Evolutionary conservation across 805 yeast genomes (phyloP).

Genomic region (Candida boleticola): DNA sequence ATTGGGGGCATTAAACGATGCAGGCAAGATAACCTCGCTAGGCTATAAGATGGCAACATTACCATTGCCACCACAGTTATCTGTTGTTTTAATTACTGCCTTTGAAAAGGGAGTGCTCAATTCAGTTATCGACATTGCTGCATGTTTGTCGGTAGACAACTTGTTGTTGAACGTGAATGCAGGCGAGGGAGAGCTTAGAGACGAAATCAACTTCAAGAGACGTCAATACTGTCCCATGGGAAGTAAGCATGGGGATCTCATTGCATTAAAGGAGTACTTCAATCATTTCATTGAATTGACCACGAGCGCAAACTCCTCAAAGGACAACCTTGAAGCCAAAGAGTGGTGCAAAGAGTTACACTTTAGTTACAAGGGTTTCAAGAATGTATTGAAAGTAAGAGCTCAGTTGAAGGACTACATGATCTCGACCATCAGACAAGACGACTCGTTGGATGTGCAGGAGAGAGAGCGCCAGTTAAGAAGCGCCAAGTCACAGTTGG

Average conservation of each 20-base stretch:
- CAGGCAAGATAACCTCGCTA: conserved; percentile 70
- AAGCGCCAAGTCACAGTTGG: conserved; percentile 23
- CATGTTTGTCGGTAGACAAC: conserved; percentile 92
- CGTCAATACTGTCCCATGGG: conserved; percentile 70
- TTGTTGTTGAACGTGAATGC: conserved; percentile 65
- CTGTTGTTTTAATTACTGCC: conserved; percentile 80
- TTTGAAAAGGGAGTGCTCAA: conserved; percentile 53
- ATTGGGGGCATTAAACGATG: conserved; percentile 73
- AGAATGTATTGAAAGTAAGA: conserved; percentile 71
- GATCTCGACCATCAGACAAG: conserved; percentile 46
- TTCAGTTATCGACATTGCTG: conserved; percentile 81
- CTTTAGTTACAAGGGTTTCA: conserved; percentile 75
- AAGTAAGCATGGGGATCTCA: conserved; percentile 74
- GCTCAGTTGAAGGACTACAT: conserved; percentile 73
- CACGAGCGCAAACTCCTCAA: conserved; percentile 6
- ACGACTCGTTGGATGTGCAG: conserved; percentile 24
- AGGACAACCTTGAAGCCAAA: conserved; percentile 51
- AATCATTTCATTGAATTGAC: conserved; percentile 47
- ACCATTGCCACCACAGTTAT: conserved; percentile 90
- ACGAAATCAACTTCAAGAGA: conserved; percentile 77
- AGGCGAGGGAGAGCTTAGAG: conserved; percentile 56
- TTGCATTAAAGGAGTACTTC: conserved; percentile 76
- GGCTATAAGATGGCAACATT: conserved; percentile 87
- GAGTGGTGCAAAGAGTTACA: conserved; percentile 83
- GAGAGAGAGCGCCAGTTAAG: conserved; percentile 26